A percentile compares a stretch with the other conserved stretches of the same genome.
These are phyloP conservation scores for Penicillium bovifimosum DNA, from an alignment of 495 filamentous ascomycete species.

Conservation along the genomic window DNA sequence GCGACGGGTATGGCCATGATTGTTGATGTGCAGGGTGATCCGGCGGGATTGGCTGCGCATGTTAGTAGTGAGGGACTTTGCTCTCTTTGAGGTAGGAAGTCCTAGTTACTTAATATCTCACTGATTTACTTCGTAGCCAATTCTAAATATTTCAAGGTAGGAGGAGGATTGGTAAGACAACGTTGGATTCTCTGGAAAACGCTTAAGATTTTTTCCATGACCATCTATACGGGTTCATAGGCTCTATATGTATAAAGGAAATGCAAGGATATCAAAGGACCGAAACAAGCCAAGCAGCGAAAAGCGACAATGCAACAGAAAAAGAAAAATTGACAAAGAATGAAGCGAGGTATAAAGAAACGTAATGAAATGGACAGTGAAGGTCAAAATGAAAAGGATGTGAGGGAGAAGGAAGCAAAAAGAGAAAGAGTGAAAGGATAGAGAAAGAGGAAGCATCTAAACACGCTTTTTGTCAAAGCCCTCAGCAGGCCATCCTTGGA, in stretches of 20 bases:
- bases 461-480: constrained; percentile 20
- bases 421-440: not conserved
- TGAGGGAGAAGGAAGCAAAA: not conserved
- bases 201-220: no score
- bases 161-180: no score
- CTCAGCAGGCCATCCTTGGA: constrained; percentile 47
- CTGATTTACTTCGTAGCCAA: no score
- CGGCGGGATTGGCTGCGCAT: constrained; percentile 17
- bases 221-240: no score
- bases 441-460: not conserved
- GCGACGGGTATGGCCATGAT: constrained; percentile 44
- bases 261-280: not conserved
- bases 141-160: no score
- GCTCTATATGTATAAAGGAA: no score
- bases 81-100: not conserved
- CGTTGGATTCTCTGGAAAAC: no score
- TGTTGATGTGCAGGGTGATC: constrained; percentile 26
- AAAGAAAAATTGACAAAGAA: not conserved
- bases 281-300: not conserved
- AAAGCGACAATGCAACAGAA: not conserved
- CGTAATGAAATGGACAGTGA: no score
- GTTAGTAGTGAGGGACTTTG: not conserved
- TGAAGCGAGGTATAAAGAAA: no score
- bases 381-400: no score
- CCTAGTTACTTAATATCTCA: no score